Evolutionary conservation across 768 basidiomycete species (phyloP).

Genomic region (Gloeopeniophorella convolvens): DNA sequence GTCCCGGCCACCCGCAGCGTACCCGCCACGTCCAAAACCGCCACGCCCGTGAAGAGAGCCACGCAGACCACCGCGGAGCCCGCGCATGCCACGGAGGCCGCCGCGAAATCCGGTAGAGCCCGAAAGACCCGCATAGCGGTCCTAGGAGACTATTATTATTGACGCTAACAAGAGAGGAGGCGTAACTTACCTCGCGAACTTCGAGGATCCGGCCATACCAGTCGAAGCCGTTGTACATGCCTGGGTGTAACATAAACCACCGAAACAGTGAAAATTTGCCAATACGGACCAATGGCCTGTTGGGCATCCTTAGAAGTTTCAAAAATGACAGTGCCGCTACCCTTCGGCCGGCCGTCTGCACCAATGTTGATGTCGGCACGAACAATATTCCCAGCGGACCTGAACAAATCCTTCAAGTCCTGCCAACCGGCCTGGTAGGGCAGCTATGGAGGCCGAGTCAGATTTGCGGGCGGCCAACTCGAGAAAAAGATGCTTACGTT

Average conservation of each 20-base stretch:
- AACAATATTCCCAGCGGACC: slow-evolving; percentile 90
- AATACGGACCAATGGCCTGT: slow-evolving; percentile 78
- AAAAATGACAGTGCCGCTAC: slow-evolving; percentile 96
- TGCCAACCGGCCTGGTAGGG: slow-evolving; percentile 99
- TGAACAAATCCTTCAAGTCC: slow-evolving; percentile 95
- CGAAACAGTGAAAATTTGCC: not conserved
- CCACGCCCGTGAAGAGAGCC: slow-evolving; percentile 44
- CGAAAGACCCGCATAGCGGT: slow-evolving; percentile 82
- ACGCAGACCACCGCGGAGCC: slow-evolving; percentile 43
- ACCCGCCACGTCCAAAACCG: slow-evolving; percentile 54
- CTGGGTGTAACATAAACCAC: slow-evolving; percentile 34
- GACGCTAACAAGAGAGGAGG: not conserved
- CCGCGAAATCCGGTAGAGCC: slow-evolving; percentile 56
- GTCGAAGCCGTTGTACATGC: slow-evolving; percentile 95
- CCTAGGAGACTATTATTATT: slow-evolving; percentile 41
- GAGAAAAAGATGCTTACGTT: slow-evolving; percentile 52
- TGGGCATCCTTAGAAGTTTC: slow-evolving; percentile 86
- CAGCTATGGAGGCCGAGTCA: slow-evolving; percentile 44
- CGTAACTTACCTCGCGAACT: slow-evolving; percentile 74
- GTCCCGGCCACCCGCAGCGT: slow-evolving; percentile 44
- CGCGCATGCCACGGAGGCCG: slow-evolving; percentile 40
- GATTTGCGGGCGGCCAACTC: too few species aligned
- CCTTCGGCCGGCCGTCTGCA: slow-evolving; percentile 88
- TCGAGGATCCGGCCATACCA: slow-evolving; percentile 96
- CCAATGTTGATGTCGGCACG: slow-evolving; percentile 95